A percentile compares a stretch with the other conserved stretches of the same genome.
Conservation (phyloP, 2,329 filamentous ascomycete genomes). For the Zelopaecilomyces penicillatus region DNA sequence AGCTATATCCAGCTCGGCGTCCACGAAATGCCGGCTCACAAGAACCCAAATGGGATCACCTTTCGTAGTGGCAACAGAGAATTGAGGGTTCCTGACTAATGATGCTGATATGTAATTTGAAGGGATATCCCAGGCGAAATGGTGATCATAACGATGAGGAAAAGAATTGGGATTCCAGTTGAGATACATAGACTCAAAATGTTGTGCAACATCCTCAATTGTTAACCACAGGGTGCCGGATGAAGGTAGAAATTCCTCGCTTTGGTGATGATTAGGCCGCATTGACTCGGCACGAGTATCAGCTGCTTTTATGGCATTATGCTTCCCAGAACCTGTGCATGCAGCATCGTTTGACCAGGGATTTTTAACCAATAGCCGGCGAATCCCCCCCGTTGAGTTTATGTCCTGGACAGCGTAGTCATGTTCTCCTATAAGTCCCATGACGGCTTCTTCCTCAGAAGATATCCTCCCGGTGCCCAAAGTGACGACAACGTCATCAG, state of each 20-base stretch:
- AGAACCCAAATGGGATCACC: conserved; percentile 72
- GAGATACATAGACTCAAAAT: conserved; percentile 92
- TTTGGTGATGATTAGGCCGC: too few species aligned
- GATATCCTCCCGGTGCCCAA: conserved; percentile 82
- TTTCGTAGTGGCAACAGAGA: conserved; percentile 52
- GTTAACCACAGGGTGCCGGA: conserved; percentile 90
- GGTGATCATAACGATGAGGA: conserved; percentile 71
- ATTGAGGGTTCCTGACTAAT: conserved; percentile 61
- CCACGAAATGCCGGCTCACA: conserved; percentile 77
- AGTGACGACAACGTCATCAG: conserved; percentile 77
- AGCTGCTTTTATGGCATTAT: conserved; percentile 9
- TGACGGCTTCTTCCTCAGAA: conserved; percentile 63
- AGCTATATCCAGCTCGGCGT: conserved; percentile 51
- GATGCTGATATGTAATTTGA: conserved; percentile 42
- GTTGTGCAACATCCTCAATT: conserved; percentile 76
- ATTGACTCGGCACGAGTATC: conserved; percentile 7
- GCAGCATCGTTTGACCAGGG: conserved; percentile 77
- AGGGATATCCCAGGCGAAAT: conserved; percentile 73
- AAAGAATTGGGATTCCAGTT: conserved; percentile 95
- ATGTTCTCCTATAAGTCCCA: conserved; percentile 82
- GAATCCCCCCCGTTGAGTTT: conserved; percentile 50
- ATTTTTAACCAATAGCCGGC: conserved; percentile 80
- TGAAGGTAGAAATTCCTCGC: too few species aligned
- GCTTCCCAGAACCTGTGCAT: conserved; percentile 48
- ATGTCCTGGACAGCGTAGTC: conserved; percentile 89